Evolutionary conservation across 2,329 filamentous ascomycete species (phyloP).

Genomic region (Pestalotiopsis fici): DNA sequence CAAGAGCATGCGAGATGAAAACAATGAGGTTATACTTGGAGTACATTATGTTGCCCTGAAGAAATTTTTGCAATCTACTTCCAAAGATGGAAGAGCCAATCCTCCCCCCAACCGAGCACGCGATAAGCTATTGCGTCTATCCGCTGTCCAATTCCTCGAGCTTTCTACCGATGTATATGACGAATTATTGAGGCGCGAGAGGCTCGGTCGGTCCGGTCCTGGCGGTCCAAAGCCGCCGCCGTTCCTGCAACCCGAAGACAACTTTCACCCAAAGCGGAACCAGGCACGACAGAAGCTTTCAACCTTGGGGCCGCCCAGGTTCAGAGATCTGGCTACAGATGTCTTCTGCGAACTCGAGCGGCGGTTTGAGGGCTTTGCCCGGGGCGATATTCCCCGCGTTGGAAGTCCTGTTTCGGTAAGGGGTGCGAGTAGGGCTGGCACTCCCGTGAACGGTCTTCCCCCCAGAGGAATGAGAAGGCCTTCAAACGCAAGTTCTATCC

Average conservation of each 20-base stretch:
- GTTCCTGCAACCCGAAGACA: slow-evolving; percentile 80
- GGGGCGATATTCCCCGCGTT: slow-evolving; percentile 66
- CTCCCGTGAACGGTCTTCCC: slow-evolving; percentile 55
- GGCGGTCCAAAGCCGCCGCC: slow-evolving; percentile 59
- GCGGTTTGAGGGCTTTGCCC: slow-evolving; percentile 80
- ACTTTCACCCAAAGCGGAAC: slow-evolving; percentile 95
- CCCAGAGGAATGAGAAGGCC: slow-evolving; percentile 56
- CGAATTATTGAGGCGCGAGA: slow-evolving; percentile 85
- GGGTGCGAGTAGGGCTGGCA: slow-evolving; percentile 61
- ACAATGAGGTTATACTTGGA: slow-evolving; percentile 62
- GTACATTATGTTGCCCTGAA: slow-evolving; percentile 84
- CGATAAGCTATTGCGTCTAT: slow-evolving; percentile 90
- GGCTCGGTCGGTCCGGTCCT: slow-evolving; percentile 56
- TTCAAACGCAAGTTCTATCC: slow-evolving; percentile 64
- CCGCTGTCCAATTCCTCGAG: slow-evolving; percentile 92
- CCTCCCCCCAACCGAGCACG: slow-evolving; percentile 83
- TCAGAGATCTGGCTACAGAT: slow-evolving; percentile 90
- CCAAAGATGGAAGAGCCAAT: slow-evolving; percentile 74
- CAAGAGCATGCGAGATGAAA: slow-evolving; percentile 61
- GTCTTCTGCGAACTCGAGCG: slow-evolving; percentile 95
- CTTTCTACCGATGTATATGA: slow-evolving; percentile 97
- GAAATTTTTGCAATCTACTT: slow-evolving; percentile 69
- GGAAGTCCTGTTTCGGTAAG: slow-evolving; percentile 70
- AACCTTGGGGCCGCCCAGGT: slow-evolving; percentile 82
- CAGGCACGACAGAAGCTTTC: slow-evolving; percentile 95